These are phyloP conservation scores for Lipomyces yamadae DNA, from an alignment of 805 yeast genomes.

Conservation along the genomic window DNA sequence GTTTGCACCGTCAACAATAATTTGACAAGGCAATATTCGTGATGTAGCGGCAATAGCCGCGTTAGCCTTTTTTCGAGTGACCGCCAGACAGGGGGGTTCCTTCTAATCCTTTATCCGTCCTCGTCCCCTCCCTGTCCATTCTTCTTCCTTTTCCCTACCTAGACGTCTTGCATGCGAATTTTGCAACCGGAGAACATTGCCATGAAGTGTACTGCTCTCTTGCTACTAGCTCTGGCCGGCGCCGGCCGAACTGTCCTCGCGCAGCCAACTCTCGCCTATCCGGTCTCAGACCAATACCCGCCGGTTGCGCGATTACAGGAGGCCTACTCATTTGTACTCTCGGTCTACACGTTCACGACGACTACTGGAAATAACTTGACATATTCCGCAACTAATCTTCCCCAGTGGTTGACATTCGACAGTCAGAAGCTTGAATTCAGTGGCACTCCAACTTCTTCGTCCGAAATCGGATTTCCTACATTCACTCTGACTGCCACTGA, in stretches of 20 bases:
- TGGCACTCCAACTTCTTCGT: conserved; percentile 60
- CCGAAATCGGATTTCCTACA: conserved; percentile 43
- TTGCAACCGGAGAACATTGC: background rate
- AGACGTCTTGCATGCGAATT: background rate
- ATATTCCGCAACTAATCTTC: conserved; percentile 64
- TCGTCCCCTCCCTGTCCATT: background rate
- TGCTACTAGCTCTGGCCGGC: background rate
- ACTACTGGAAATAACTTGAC: conserved; percentile 52
- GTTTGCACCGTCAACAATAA: background rate
- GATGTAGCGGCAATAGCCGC: background rate
- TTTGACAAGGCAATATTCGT: background rate
- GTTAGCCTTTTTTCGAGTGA: background rate
- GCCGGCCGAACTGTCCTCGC: conserved; percentile 41
- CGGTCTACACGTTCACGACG: conserved; percentile 69
- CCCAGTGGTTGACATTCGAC: conserved; percentile 82
- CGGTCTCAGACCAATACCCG: conserved; percentile 83
- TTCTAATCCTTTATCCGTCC: background rate
- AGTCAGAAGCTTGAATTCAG: conserved; percentile 59
- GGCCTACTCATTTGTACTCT: conserved; percentile 66
- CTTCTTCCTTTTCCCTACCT: background rate
- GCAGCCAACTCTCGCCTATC: conserved; percentile 67
- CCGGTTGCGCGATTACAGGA: conserved; percentile 78
- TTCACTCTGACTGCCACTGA: conserved; percentile 71
- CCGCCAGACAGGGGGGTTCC: conserved; percentile 1
- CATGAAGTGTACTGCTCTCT: background rate